phyloP scores from a whole-genome alignment of 2,329 filamentous ascomycete species.

The Emmonsiellopsis sp. region DNA sequence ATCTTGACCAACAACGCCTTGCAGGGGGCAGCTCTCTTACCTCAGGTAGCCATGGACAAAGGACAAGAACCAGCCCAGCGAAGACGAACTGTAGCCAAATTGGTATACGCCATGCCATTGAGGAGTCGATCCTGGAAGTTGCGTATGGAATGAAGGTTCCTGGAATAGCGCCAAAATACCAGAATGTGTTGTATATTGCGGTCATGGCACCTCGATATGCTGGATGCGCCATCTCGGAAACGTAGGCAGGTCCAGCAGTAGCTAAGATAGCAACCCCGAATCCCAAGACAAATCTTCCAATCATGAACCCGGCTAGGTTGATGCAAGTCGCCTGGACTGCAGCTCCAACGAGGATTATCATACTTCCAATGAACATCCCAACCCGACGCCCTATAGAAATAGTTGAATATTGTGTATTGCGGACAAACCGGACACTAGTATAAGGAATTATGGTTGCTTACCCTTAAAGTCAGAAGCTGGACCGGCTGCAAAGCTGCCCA shows the following conservation, averaged over 20 bases:
- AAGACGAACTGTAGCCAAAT: conserved; percentile 45
- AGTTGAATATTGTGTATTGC: neutral
- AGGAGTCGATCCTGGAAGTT: conserved; percentile 29
- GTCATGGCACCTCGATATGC: conserved; percentile 30
- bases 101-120: conserved; percentile 51
- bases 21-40: conserved; percentile 3
- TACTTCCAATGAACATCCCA: conserved; percentile 21
- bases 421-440: neutral
- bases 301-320: conserved; percentile 22
- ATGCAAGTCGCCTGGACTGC: conserved; percentile 19
- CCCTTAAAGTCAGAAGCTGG: conserved; percentile 35
- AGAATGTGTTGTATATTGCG: conserved; percentile 34
- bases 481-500: conserved; percentile 35
- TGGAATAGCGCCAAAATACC: conserved; percentile 41
- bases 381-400: conserved; percentile 16
- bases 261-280: conserved; percentile 22
- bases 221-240: conserved; percentile 31
- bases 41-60: conserved; percentile 45
- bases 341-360: conserved; percentile 20
- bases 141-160: conserved; percentile 41
- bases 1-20: no score
- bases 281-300: conserved; percentile 23
- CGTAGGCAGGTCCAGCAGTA: conserved; percentile 24
- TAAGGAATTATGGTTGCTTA: neutral
- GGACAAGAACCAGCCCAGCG: conserved; percentile 39